Evolutionary conservation across 306 rosid species (phyloP), one percentile per base, ranked within the genome.

Genomic region (Rubus parviflorus): DNA sequence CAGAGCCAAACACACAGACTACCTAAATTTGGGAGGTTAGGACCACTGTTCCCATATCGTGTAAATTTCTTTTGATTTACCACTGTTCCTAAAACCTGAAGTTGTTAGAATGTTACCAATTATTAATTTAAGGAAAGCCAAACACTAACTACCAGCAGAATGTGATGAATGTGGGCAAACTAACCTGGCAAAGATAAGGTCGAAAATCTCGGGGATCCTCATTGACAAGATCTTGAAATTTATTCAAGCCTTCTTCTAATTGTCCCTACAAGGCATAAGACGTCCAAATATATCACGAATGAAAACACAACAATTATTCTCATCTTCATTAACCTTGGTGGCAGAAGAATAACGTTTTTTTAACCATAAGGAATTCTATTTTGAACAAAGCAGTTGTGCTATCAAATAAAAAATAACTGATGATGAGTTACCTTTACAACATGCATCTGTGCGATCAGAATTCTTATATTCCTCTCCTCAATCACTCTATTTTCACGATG

Each of bases 121-220:
- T 72, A 38, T 8, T 52, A 11, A 5, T 35, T 0, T 19, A 51
- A 69, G 17, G 3, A 41, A 23, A 75, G n/a, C 37, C 20, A 37
- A 41, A 62, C 4, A 20, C 58, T 1, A 65, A 49, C 51, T 17
- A 52, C 22, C 77, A 80, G 57, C 41, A 54, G 16, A n/a, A 49
- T 69, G 47, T 72, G 56, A 65, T 75, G 48, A 51, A 72, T 45
- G 15, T 35, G 17, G 3, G 75, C 56, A 85, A 80, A 80, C 88
- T 81, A 82, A 92, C 98, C 97, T 83, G 92, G 80, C 94, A 92
- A 81, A 94, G 94, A 87, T 92, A 92, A 75, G 97, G 97, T 68
- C 97, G 89, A 82, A 94, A 94, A 86, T 94, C 97, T 56, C 93
- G 87, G 72, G 92, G 95, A 85, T 94, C 86, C 60, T 90, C 92